Evolutionary conservation across 2,329 filamentous ascomycete genomes (phyloP).

Genomic region (Zymoseptoria passerinii): DNA sequence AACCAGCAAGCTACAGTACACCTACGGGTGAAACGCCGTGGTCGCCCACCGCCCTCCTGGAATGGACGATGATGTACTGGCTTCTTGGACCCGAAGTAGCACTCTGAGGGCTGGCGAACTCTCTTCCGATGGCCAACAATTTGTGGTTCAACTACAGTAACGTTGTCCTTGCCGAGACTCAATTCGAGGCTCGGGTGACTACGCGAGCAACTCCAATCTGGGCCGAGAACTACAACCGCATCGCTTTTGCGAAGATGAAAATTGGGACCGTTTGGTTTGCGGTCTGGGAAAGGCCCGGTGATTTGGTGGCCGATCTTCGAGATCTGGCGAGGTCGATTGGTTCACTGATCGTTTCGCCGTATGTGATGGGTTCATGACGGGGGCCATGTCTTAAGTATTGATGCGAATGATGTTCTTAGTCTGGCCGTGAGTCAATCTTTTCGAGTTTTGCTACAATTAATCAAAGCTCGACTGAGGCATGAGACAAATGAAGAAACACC

Average conservation of each 20-base stretch:
- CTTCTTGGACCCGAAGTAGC: conserved; percentile 55
- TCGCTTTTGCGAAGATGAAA: conserved; percentile 32
- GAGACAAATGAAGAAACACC: not conserved
- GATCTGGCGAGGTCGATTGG: conserved; percentile 27
- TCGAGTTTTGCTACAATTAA: too few species aligned
- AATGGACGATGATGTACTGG: conserved; percentile 56
- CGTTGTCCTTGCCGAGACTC: conserved; percentile 35
- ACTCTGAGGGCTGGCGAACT: conserved; percentile 43
- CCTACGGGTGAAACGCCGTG: too few species aligned
- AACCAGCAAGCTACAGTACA: too few species aligned
- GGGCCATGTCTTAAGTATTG: not conserved
- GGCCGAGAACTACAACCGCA: conserved; percentile 31
- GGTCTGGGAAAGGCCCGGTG: conserved; percentile 35
- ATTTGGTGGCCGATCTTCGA: conserved; percentile 35
- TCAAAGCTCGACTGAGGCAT: not conserved
- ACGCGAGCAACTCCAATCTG: conserved; percentile 28
- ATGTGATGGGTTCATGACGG: not conserved
- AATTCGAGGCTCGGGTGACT: conserved; percentile 23
- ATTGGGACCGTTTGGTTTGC: conserved; percentile 26
- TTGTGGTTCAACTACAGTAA: conserved; percentile 25
- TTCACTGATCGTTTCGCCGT: conserved; percentile 3
- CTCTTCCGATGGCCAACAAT: conserved; percentile 15
- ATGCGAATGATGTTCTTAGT: not conserved
- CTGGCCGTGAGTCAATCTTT: too few species aligned
- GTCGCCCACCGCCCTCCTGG: conserved; percentile 55